Conservation (phyloP, 352 stramenopile genomes). For the Albugo candida region DNA sequence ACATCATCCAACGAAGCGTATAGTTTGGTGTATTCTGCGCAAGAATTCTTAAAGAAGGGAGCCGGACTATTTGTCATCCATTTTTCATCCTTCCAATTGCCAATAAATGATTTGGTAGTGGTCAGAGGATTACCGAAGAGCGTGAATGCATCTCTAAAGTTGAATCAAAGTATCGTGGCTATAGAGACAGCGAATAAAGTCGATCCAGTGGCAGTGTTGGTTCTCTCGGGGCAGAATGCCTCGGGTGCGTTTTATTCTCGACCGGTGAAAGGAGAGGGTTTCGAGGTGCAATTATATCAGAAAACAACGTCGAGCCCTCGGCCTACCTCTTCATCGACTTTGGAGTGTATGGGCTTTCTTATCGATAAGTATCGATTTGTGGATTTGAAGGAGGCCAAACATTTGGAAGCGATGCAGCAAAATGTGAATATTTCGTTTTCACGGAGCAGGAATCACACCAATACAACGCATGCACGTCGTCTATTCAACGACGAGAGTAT, state of each 20-base stretch:
- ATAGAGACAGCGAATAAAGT: conserved; percentile 2
- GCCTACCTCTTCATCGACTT: not conserved
- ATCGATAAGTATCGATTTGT: conserved; percentile 28
- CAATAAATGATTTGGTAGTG: conserved; percentile 22
- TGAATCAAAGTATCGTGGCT: conserved; percentile 2
- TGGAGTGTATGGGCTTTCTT: conserved; percentile 27
- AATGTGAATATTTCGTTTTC: conserved; percentile 1
- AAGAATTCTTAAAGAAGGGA: conserved; percentile 6
- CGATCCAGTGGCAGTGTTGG: not conserved
- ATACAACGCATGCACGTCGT: conserved; percentile 8
- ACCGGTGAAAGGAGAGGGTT: conserved; percentile 19
- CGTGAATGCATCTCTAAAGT: conserved; percentile 4
- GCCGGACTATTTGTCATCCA: conserved; percentile 37
- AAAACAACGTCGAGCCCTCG: conserved; percentile 1
- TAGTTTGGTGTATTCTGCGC: too few relatives aligned
- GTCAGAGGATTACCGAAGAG: conserved; percentile 14
- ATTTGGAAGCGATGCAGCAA: not conserved
- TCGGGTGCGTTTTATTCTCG: conserved; percentile 31
- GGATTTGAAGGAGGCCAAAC: conserved; percentile 13
- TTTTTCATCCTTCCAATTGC: conserved; percentile 30
- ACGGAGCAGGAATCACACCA: conserved; percentile 1
- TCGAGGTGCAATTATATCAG: conserved; percentile 28
- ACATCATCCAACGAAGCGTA: too few relatives aligned
- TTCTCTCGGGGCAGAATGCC: conserved; percentile 19
- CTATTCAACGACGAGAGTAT: conserved; percentile 33